phyloP scores from a whole-genome alignment of 305 asterid genomes.

The Striga hermonthica region DNA sequence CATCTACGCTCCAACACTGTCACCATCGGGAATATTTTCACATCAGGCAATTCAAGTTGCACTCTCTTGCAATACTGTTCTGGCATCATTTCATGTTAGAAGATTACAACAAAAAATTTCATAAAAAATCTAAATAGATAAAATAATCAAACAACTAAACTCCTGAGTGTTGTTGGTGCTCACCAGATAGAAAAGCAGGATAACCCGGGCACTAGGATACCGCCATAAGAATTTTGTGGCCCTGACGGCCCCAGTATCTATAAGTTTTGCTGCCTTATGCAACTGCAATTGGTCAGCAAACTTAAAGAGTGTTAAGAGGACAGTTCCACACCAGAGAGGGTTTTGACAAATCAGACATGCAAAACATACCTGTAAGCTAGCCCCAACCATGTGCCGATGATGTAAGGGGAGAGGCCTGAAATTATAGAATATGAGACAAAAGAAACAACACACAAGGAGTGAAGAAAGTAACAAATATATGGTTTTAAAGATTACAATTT shows the following conservation, averaged over 20 bases:
- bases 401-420: conserved; percentile 92
- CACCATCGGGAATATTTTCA: conserved; percentile 11
- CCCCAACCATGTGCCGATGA: conserved; percentile 87
- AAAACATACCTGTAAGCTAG: conserved; percentile 76
- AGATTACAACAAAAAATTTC: conserved; percentile 13
- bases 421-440: conserved; percentile 33
- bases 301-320: conserved; percentile 17
- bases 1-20: conserved; percentile 8
- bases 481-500: conserved; percentile 18
- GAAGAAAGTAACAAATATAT: conserved; percentile 14
- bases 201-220: conserved; percentile 90
- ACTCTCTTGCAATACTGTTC: not conserved
- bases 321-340: conserved; percentile 23
- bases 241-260: conserved; percentile 95
- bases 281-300: conserved; percentile 50
- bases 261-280: conserved; percentile 90
- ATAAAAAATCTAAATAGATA: conserved; percentile 15
- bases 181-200: conserved; percentile 92
- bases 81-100: conserved; percentile 8
- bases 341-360: conserved; percentile 12
- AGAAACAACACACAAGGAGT: conserved; percentile 22
- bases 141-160: conserved; percentile 18
- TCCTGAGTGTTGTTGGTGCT: conserved; percentile 32
- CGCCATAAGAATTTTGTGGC: conserved; percentile 97
- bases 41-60: conserved; percentile 19